Base-by-base conservation (phyloP, 148 eudicot species). In the Diospyros lotus region DNA sequence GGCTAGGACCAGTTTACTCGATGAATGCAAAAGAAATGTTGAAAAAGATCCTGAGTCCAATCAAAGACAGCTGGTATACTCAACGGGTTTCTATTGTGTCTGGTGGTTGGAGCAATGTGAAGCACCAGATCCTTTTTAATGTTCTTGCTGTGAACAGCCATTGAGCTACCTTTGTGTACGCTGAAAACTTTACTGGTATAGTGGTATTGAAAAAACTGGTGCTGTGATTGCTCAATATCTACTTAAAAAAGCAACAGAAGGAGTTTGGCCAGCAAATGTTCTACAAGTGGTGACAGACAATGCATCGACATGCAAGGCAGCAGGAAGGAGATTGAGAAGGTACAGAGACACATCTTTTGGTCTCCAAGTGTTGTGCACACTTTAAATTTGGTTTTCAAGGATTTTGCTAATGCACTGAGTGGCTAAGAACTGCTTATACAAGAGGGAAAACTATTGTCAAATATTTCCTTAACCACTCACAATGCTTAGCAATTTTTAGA, bases 101-200 rank as follows among this genome's bases (percentile, higher is more conserved):
- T 0, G 70, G 75, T 80, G 76, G 82, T 1, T 79, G 78, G 82
- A 56, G 62, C 2, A 74, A 79, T 55, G 42, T 69, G 10, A 74
- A 75, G 28, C 61, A 50, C 6, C 9, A 75, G 9, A 76, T 55
- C 1, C 44, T 75, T 0, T 75, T 80, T 14, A 75, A 75, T 46
- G 65, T 80, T 10, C 2, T 75, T 3, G 78, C 72, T 4, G 54
- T 74, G 12, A 67, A 68, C 11, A 66, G 62, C 44, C 17, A 70
- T 2, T 64, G 79, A 4, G 68, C 79, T 0, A 80, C 46, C 66
- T 80, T 80, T 13, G 7, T 71, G 18, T 62, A 75, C 14, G 79
- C 65, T 3, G 44, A 71, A 0, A 69, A 76, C 46, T 72, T 60
- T 59, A n/a, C 51, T 0, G 54, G 76, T 3, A 15, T n/a, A 10